phyloP scores from a whole-genome alignment of 106 monocot genomes.

The Acanthochlamys bracteata region DNA sequence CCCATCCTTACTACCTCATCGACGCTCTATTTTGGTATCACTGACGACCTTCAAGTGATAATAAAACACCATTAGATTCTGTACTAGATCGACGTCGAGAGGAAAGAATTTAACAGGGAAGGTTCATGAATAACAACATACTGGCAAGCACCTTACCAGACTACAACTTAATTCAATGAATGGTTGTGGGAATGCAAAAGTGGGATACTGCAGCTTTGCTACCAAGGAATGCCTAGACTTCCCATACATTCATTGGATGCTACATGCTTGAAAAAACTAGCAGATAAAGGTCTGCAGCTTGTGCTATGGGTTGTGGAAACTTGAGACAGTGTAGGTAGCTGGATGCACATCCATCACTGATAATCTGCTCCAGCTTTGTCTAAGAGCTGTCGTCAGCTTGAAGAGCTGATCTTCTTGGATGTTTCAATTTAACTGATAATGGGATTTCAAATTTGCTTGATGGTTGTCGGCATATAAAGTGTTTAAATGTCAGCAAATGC shows the following conservation, averaged over 20 bases:
- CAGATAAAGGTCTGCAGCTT: conserved; percentile 53
- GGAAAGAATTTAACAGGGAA: no score
- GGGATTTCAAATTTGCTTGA: conserved; percentile 53
- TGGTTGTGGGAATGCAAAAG: no score
- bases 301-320: conserved; percentile 41
- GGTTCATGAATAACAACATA: no score
- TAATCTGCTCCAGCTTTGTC: conserved; percentile 45
- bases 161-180: no score
- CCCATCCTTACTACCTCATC: no score
- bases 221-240: no score
- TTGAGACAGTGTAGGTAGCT: conserved; percentile 37
- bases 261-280: conserved; percentile 68
- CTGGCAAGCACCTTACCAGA: no score
- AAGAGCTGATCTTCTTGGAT: conserved; percentile 61
- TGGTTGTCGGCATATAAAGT: conserved; percentile 55
- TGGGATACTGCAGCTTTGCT: no score
- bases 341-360: conserved; percentile 64
- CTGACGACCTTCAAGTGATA: no score
- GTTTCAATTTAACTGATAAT: conserved; percentile 55
- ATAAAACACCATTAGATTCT: no score
- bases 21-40: no score
- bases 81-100: no score
- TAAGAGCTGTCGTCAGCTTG: conserved; percentile 41
- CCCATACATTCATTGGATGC: conserved; percentile 65
- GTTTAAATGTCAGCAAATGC: conserved; percentile 79